phyloP scores from a whole-genome alignment of 805 yeast species.

The Lipomyces mesembrius region DNA sequence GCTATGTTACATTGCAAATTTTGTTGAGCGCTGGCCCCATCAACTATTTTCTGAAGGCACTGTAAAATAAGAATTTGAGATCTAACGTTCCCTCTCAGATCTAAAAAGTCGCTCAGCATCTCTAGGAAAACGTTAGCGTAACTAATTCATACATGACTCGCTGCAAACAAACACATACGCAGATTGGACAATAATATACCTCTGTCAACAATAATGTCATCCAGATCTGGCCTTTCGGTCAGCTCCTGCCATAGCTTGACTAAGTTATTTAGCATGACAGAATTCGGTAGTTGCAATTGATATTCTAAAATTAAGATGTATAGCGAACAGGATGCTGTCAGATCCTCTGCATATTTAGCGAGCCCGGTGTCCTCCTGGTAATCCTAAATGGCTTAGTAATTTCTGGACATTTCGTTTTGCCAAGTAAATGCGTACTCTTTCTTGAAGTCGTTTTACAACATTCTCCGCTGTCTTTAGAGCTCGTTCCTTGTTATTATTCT shows the following conservation, averaged over 20 bases:
- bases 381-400: neutral
- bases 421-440: neutral
- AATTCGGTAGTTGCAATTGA: conserved; percentile 5
- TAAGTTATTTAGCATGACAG: neutral
- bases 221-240: conserved; percentile 6
- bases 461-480: neutral
- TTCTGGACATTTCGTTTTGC: neutral
- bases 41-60: conserved; percentile 13
- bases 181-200: conserved; percentile 8
- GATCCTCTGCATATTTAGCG: conserved; percentile 6
- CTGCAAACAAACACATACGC: neutral
- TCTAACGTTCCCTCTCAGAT: conserved; percentile 9
- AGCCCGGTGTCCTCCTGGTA: conserved; percentile 17
- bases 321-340: conserved; percentile 18
- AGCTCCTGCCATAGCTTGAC: conserved; percentile 14
- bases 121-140: conserved; percentile 10
- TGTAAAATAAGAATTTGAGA: conserved; percentile 11
- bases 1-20: neutral
- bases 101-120: conserved; percentile 17
- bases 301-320: conserved; percentile 17
- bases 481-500: conserved; percentile 5
- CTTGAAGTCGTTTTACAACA: neutral
- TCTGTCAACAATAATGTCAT: conserved; percentile 10
- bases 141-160: neutral
- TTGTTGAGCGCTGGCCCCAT: conserved; percentile 2